Percentiles rank a stretch among this genome's conserved stretches.
Conservation (phyloP, 2,329 filamentous ascomycete genomes). For the Delphinella strobiligena region DNA sequence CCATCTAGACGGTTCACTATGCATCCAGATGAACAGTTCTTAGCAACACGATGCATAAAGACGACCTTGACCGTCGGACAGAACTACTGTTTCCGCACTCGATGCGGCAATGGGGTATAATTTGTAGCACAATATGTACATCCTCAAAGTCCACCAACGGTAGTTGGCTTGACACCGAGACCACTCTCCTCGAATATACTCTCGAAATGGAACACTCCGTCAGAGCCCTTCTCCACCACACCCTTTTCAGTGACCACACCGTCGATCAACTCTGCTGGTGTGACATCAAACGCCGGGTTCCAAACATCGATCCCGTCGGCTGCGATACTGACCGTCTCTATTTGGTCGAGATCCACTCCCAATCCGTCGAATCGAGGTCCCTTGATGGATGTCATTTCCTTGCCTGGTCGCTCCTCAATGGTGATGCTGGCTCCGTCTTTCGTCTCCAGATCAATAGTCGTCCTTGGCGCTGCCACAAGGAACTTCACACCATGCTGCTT, state of each 20-base stretch:
- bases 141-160: neutral
- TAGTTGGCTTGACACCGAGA: constrained; percentile 21
- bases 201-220: constrained; percentile 55
- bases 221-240: constrained; percentile 62
- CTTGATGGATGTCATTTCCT: constrained; percentile 75
- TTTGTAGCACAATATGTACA: neutral
- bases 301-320: constrained; percentile 69
- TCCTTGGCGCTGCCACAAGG: constrained; percentile 85
- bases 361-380: constrained; percentile 56
- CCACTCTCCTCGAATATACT: constrained; percentile 26
- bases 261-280: constrained; percentile 78
- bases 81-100: no score
- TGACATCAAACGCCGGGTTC: constrained; percentile 97
- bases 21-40: no score
- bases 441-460: constrained; percentile 80
- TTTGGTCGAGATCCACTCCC: constrained; percentile 48
- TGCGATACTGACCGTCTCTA: constrained; percentile 68
- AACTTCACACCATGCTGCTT: constrained; percentile 84
- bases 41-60: no score
- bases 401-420: constrained; percentile 74
- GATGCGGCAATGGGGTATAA: no score
- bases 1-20: no score
- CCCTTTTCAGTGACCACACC: constrained; percentile 89
- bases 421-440: constrained; percentile 66
- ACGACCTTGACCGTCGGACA: no score